A percentile compares a stretch with the other conserved stretches of the same genome.
phyloP scores from a whole-genome alignment of 441 rosid genomes.

The Biscutella laevigata region DNA sequence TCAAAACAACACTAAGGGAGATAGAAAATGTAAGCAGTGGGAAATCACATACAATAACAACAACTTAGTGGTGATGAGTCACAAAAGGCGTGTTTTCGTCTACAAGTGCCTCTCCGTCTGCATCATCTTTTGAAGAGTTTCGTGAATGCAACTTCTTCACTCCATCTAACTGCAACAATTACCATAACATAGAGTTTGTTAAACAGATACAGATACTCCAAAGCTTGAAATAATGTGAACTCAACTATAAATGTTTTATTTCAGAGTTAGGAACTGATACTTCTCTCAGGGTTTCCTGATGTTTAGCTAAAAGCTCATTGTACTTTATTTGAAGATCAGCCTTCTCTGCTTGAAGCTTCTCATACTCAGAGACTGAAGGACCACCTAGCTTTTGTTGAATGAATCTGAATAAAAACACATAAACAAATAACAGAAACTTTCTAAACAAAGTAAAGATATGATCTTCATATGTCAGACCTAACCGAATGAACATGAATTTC shows the following conservation, averaged over 20 bases:
- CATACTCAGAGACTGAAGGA: constrained; percentile 60
- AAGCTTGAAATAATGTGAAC: neutral
- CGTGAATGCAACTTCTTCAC: constrained; percentile 22
- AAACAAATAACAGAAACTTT: too few species aligned
- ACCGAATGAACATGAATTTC: neutral
- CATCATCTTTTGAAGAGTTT: constrained; percentile 21
- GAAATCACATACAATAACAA: neutral
- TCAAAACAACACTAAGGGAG: too few species aligned
- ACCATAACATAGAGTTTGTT: neutral
- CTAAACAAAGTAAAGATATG: too few species aligned
- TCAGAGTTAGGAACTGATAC: constrained; percentile 21
- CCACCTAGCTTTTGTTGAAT: constrained; percentile 79
- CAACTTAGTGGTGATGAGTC: constrained; percentile 7
- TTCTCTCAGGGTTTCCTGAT: constrained; percentile 64
- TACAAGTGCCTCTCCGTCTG: neutral
- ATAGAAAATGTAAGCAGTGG: neutral
- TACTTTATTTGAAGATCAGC: constrained; percentile 59
- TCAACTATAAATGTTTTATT: neutral
- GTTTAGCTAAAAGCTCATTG: constrained; percentile 54
- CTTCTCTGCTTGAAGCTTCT: constrained; percentile 72
- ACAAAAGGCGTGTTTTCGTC: neutral
- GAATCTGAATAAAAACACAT: constrained; percentile 44
- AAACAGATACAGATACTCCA: neutral
- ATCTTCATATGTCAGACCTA: neutral
- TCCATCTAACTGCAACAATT: constrained; percentile 19